phyloP scores from a whole-genome alignment of 2,329 filamentous ascomycete genomes.

The Monascus ruber region DNA sequence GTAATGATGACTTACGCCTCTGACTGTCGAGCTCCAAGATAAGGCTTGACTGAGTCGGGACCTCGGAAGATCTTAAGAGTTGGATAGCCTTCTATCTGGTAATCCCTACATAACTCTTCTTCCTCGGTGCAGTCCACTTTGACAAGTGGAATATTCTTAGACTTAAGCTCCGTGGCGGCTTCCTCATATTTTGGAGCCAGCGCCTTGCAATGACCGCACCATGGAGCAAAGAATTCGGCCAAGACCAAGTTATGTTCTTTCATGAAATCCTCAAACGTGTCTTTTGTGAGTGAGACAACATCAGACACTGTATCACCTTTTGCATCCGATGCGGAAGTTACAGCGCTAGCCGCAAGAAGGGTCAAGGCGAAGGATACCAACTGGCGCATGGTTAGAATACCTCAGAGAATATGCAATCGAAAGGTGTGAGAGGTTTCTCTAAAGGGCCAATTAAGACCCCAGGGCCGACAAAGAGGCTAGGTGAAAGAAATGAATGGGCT shows the following conservation, averaged over 20 bases:
- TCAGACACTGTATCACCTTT: constrained; percentile 47
- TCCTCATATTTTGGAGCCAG: constrained; percentile 52
- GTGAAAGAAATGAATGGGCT: too few species aligned
- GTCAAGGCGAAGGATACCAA: constrained; percentile 28
- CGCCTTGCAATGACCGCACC: constrained; percentile 98
- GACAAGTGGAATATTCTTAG: constrained; percentile 37
- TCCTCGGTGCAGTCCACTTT: constrained; percentile 83
- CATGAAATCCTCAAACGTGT: constrained; percentile 79
- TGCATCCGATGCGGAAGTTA: constrained; percentile 23
- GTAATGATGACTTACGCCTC: constrained; percentile 41
- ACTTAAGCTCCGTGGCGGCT: constrained; percentile 37
- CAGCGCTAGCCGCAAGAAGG: constrained; percentile 27
- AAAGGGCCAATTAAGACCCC: too few species aligned
- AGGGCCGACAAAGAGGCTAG: too few species aligned
- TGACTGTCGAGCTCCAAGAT: constrained; percentile 82
- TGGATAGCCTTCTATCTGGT: constrained; percentile 93
- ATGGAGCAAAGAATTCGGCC: constrained; percentile 94
- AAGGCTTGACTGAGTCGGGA: constrained; percentile 65
- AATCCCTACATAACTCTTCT: constrained; percentile 76
- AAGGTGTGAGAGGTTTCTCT: neutral
- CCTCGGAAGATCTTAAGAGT: constrained; percentile 99
- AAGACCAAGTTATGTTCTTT: constrained; percentile 79
- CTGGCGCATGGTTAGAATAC: constrained; percentile 22
- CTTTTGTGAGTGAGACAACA: constrained; percentile 72
- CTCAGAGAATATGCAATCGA: neutral